Evolutionary conservation across 2,329 filamentous ascomycete genomes (phyloP), one percentile per base, ranked within the genome.

Genomic region (Zalaria obscura): DNA sequence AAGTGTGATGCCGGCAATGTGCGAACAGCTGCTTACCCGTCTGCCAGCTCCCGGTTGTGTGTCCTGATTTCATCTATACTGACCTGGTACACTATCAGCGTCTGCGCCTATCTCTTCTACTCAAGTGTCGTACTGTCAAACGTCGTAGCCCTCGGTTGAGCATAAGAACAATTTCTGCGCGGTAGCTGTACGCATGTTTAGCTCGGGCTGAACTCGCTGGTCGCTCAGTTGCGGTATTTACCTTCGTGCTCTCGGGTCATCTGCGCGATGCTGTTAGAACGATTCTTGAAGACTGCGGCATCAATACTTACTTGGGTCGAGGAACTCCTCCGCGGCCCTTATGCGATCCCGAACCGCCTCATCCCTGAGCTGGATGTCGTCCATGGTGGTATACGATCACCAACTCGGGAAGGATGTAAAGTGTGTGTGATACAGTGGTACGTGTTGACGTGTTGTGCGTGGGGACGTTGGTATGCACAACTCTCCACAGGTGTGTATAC

Each of bases 51-150:
- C 49, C 76, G 63, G 57, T 80, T 93, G 64, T 95, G 89, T 48
- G 85, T 75, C 60, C 91, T 78, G 48, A 96, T 83, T 61, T 94
- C 86, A 62, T 96, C 89, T 52, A 96, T 76, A 57, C 66, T 70
- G 46, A 72, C 59, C 58, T 61, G 40, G 10, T 11, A 7, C 25
- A 36, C 35, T 11, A 36, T 33, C 4, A 26, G 31, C 28, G 8
- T 38, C 35, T 34, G 27, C 25, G 4, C 8, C 10, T 18, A 33
- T 11, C 28, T 28, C 8, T 10, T 4, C 4, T 5, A 7, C 10
- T 11, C 4, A 18, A 26, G 33, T 27, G 27, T 51, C 64, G 46
- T 58, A 71, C 75, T 47, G 67, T 74, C 38, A 80, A 63, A 54
- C 76, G 66, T 47, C 74, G 65, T 43, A 71, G 57, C 25, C 72